Base-by-base conservation (phyloP, 2,329 filamentous ascomycete genomes). In the Mycosphaerelloides madeirae region DNA sequence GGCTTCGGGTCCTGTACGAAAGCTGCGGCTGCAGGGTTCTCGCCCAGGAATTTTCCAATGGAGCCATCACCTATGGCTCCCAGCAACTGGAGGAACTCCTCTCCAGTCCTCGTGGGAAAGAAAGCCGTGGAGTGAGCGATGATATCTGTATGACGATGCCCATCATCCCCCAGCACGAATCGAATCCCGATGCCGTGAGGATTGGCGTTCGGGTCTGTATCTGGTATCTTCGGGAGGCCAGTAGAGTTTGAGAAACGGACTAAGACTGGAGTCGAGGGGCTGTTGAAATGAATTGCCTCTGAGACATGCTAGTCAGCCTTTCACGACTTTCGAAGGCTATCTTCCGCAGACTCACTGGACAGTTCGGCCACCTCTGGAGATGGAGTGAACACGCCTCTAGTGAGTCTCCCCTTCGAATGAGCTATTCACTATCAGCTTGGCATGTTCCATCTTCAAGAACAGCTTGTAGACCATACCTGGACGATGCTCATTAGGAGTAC, bases 131-230 rank as follows among this genome's bases (percentile, higher is more conserved):
- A 74, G 60, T 80, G 77, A 0, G 68, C 61, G 39, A 81, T 64
- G 52, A 81, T 74, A 55, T 81, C 77, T 1, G 77, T 80, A 60
- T 81, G 77, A 15, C 67, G 59, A 12, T 69, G 65, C 1, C 66
- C 66, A 15, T 61, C 44, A 3, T 61, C 57, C 29, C 58, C 47
- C 2, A 77, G 66, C 14, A 68, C 52, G 58, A 78, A 78, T 2
- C 75, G 71, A 25, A 76, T 56, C 3, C 66, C 74, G 3, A 77
- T 58, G 18, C 74, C 75, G 6, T 69, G 70, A 13, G 57, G 56
- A 42, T 50, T 54, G 31, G 45, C 52, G 31, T 56, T 52, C 18
- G 44, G 22, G 25, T 53, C 52, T 13, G 46, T 59, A 46, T 61
- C 59, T 15, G 57, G 52, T 29, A 61, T 55, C n/a, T 50, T 38